phyloP scores from a whole-genome alignment of 1,284 basidiomycete species.

The Ganoderma meredithae region DNA sequence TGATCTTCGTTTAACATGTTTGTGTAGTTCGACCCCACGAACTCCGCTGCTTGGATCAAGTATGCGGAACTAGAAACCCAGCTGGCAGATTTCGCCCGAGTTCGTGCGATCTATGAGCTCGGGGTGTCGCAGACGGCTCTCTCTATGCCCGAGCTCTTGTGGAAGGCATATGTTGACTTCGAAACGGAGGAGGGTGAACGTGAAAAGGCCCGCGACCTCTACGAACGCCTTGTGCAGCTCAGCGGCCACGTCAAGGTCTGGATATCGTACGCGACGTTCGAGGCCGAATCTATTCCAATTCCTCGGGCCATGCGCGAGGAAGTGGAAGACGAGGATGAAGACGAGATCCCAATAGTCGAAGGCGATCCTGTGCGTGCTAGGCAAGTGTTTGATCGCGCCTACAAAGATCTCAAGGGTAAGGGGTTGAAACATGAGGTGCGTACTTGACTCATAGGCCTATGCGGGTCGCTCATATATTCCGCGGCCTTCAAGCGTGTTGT shows the following conservation, averaged over 20 bases:
- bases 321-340: conserved; percentile 65
- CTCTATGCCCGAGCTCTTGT: conserved; percentile 98
- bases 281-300: conserved; percentile 72
- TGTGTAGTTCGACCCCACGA: conserved; percentile 83
- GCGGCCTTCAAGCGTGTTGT: conserved; percentile 72
- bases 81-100: conserved; percentile 90
- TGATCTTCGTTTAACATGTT: not conserved
- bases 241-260: conserved; percentile 97
- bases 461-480: not conserved
- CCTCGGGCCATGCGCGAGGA: conserved; percentile 75
- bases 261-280: conserved; percentile 83
- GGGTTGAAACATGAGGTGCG: conserved; percentile 87
- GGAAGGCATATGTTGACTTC: conserved; percentile 98
- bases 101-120: conserved; percentile 95
- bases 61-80: conserved; percentile 96
- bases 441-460: conserved; percentile 24
- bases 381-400: conserved; percentile 84
- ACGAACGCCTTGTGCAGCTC: conserved; percentile 87
- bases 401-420: conserved; percentile 83
- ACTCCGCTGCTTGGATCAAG: conserved; percentile 95
- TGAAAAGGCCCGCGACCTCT: conserved; percentile 84
- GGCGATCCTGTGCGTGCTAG: conserved; percentile 71
- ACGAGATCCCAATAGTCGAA: conserved; percentile 37
- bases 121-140: conserved; percentile 90
- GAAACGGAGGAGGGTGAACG: conserved; percentile 95